phyloP scores from a whole-genome alignment of 164 flowering plant genomes.

The Euptelea pleiosperma region DNA sequence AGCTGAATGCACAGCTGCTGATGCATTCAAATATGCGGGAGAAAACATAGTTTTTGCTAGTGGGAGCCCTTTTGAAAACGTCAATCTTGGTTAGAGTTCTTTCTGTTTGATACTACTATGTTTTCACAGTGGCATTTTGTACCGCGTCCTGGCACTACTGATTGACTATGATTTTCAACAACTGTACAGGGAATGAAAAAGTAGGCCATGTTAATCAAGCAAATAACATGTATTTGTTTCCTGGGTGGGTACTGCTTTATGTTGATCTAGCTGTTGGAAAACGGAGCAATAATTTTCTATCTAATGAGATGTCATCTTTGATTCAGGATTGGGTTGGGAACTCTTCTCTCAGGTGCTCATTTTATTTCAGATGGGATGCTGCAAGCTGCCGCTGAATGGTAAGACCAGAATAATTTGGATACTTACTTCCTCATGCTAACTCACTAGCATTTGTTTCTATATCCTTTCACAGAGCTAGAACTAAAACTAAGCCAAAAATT shows the following conservation, averaged over 20 bases:
- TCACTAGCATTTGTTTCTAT: not conserved
- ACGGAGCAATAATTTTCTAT: not conserved
- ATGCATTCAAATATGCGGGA: conserved; percentile 94
- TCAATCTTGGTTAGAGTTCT: conserved; percentile 58
- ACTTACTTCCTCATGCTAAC: not conserved
- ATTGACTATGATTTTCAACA: not conserved
- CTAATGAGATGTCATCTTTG: conserved; percentile 5
- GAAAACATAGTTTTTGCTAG: conserved; percentile 88
- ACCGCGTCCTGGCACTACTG: too few species aligned
- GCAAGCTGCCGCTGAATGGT: conserved; percentile 97
- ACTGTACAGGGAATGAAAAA: conserved; percentile 67
- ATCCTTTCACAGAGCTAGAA: too few species aligned
- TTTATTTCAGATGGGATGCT: conserved; percentile 89
- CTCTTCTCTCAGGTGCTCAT: conserved; percentile 84
- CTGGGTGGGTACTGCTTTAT: conserved; percentile 58
- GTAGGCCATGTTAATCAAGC: conserved; percentile 95
- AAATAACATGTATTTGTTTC: conserved; percentile 97
- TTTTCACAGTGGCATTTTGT: too few species aligned
- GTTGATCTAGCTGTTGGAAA: not conserved
- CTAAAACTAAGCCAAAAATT: not conserved
- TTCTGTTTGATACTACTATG: not conserved
- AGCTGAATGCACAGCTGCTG: conserved; percentile 96
- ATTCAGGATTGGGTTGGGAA: conserved; percentile 91
- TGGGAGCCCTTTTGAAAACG: conserved; percentile 93
- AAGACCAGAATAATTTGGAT: conserved; percentile 16